Evolutionary conservation across 345 rosid genomes (phyloP).

Genomic region (Isatis tinctoria): DNA sequence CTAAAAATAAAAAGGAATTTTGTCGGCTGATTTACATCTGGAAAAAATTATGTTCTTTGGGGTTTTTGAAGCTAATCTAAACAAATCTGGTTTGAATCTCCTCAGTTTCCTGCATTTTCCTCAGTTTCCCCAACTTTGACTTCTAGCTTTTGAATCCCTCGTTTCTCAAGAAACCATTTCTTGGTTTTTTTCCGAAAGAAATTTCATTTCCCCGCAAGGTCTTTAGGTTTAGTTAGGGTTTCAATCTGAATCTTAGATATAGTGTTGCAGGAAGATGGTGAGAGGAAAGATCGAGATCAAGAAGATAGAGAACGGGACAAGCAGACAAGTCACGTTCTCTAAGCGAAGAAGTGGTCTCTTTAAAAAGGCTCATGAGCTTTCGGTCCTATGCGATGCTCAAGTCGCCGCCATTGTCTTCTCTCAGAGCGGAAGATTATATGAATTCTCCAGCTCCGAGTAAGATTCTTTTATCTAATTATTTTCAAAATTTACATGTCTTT

Average conservation of each 20-base stretch:
- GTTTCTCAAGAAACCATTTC: neutral
- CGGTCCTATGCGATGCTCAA: conserved; percentile 64
- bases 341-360: conserved; percentile 55
- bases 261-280: conserved; percentile 40
- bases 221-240: conserved; percentile 3
- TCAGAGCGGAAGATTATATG: conserved; percentile 44
- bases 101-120: conserved; percentile 4
- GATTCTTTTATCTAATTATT: conserved; percentile 8
- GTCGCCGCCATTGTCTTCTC: conserved; percentile 53
- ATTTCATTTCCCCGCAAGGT: neutral
- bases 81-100: conserved; percentile 3
- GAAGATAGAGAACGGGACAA: conserved; percentile 49
- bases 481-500: too few species aligned
- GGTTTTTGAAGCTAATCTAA: neutral
- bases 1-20: neutral
- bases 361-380: conserved; percentile 62
- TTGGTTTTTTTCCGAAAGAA: neutral
- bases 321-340: conserved; percentile 61
- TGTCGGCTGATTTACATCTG: neutral
- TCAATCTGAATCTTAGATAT: conserved; percentile 7
- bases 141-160: conserved; percentile 19
- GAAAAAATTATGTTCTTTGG: neutral
- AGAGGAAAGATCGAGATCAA: conserved; percentile 61
- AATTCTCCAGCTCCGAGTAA: conserved; percentile 47
- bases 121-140: neutral